A percentile compares a stretch with the other conserved stretches of the same genome.
Conservation (phyloP, 2,329 filamentous ascomycete species). For the Helotiales sp. region DNA sequence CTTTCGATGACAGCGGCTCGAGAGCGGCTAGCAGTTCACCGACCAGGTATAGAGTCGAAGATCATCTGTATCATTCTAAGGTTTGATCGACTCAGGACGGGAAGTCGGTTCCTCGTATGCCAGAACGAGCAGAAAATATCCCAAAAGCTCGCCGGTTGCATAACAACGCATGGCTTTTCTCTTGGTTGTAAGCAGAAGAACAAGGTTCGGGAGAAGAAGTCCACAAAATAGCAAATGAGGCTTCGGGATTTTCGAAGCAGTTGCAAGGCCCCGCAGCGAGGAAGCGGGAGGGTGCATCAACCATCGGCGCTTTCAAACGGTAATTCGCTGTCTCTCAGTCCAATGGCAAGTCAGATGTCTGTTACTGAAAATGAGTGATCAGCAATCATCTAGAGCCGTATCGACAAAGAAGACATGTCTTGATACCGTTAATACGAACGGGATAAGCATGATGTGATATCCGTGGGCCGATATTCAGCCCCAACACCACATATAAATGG, state of each 20-base stretch:
- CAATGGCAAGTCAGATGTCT: background rate
- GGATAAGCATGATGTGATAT: background rate
- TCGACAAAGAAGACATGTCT: background rate
- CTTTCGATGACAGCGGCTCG: background rate
- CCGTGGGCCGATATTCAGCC: background rate
- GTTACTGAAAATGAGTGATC: background rate
- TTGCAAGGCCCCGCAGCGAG: conserved; percentile 7
- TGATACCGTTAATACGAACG: background rate
- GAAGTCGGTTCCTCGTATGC: background rate
- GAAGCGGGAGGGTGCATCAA: background rate
- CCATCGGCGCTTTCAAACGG: background rate
- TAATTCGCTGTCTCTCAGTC: background rate
- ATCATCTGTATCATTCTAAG: background rate
- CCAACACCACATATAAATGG: background rate
- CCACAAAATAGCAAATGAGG: background rate
- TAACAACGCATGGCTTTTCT: background rate
- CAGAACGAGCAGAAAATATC: background rate
- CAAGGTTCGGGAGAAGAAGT: background rate
- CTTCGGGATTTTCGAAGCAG: background rate
- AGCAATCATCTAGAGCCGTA: too few species aligned
- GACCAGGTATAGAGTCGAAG: background rate
- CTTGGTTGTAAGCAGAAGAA: background rate
- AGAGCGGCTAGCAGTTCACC: background rate
- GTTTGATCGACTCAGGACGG: background rate
- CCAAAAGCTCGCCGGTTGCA: background rate